Evolutionary conservation across 129 eudicot species (phyloP).

Genomic region (Flaveria brownii): DNA sequence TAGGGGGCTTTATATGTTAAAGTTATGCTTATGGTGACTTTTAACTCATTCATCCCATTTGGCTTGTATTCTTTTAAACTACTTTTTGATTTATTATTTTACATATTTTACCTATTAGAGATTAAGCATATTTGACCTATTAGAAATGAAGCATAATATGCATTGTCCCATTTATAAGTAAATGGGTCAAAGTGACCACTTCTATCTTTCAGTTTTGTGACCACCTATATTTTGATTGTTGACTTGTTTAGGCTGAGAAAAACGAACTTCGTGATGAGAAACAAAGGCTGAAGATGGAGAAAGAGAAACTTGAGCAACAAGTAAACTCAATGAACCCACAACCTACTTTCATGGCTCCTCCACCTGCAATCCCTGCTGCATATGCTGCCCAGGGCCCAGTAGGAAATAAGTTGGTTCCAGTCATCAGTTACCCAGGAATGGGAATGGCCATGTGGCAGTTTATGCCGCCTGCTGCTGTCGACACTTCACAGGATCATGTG

Average conservation of each 20-base stretch:
- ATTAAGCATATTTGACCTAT: background rate
- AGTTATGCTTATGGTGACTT: background rate
- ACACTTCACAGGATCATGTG: background rate
- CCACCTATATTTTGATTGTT: background rate
- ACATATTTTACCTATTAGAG: background rate
- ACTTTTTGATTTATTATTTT: background rate
- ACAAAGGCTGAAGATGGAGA: slow-evolving; percentile 3
- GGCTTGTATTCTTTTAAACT: background rate
- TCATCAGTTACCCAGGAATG: background rate
- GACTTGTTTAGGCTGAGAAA: background rate
- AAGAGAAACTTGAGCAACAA: background rate
- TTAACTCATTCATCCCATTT: background rate
- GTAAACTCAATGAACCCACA: no score
- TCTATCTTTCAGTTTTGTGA: background rate
- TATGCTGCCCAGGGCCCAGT: no score
- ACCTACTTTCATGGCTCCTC: no score
- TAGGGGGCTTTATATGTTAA: background rate
- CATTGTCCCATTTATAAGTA: no score
- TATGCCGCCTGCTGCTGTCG: background rate
- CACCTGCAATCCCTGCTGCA: no score
- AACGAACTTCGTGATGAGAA: slow-evolving; percentile 1
- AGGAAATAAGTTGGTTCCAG: background rate
- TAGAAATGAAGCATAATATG: background rate
- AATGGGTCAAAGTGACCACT: background rate
- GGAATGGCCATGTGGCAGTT: slow-evolving; percentile 4